phyloP scores from a whole-genome alignment of 768 basidiomycete genomes.

The Aureoboletus auriporus region DNA sequence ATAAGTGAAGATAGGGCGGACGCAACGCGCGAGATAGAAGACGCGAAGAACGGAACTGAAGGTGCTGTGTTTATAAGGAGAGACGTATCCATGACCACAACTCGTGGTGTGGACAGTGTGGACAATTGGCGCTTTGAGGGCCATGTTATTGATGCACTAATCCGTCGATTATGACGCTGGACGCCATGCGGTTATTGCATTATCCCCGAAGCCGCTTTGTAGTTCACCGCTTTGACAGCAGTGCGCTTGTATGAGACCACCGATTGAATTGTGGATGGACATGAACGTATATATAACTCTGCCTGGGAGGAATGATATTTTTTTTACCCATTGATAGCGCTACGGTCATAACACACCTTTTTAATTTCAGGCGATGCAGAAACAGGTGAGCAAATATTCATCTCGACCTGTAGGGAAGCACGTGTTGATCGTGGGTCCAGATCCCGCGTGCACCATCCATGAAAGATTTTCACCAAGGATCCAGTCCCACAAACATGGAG shows the following conservation, averaged over 20 bases:
- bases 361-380: slow-evolving; percentile 21
- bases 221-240: slow-evolving; percentile 20
- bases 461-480: slow-evolving; percentile 10
- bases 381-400: slow-evolving; percentile 15
- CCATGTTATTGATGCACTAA: slow-evolving; percentile 18
- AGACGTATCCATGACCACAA: slow-evolving; percentile 22
- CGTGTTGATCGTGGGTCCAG: slow-evolving; percentile 25
- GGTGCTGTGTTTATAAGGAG: slow-evolving; percentile 20
- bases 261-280: slow-evolving; percentile 1
- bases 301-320: slow-evolving; percentile 8
- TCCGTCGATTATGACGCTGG: slow-evolving; percentile 11
- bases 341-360: slow-evolving; percentile 22
- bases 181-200: slow-evolving; percentile 13
- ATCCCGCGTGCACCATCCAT: slow-evolving; percentile 8
- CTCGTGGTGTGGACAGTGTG: slow-evolving; percentile 22
- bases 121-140: slow-evolving; percentile 19
- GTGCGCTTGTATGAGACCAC: slow-evolving; percentile 1
- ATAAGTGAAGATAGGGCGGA: slow-evolving; percentile 29
- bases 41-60: slow-evolving; percentile 27
- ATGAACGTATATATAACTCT: slow-evolving; percentile 14
- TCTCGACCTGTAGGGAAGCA: slow-evolving; percentile 17
- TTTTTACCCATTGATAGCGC: slow-evolving; percentile 10
- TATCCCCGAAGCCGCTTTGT: slow-evolving; percentile 13
- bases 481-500: slow-evolving; percentile 2
- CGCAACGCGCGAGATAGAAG: slow-evolving; percentile 22